Base-by-base conservation (phyloP, 192 early-diverging fungal genomes). In the Coemansia brasiliensis region DNA sequence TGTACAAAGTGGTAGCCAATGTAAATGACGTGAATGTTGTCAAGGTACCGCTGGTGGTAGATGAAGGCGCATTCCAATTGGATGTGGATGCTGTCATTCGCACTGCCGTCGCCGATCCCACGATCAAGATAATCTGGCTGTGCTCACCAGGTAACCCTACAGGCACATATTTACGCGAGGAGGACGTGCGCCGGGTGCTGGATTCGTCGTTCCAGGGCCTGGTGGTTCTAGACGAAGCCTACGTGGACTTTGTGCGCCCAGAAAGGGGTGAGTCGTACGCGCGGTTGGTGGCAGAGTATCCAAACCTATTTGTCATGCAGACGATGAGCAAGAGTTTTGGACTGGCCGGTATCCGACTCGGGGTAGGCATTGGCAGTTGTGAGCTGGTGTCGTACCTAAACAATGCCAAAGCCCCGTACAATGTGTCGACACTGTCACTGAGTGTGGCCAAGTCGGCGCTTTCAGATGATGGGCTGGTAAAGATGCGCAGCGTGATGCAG, bases 61-160 rank as follows among this genome's bases (percentile, higher is more conserved):
- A 87, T 15, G 81, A 71, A 26, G 90, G 68, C 25, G 26, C 38
- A n/a, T 69, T 79, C 57, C 78, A 76, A 57, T 67, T 83, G 26
- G 59, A 82, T 32, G 65, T 61, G 7, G 57, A 74, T 50, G 67
- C 61, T 9, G 61, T 79, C 22, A 65, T 81, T 40, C 70, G 72
- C 26, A 79, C 79, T 1, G 61, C 95, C 11, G 61, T 75, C 6
- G 69, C 80, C n/a, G 85, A 98, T 59, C 84, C 88, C 8, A 51
- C 83, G 5, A 88, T 98, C 72, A 98, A 98, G 73, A 52, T 98
- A 5, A 81, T 96, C 44, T 95, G 96, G 74, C 83, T 98, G 56
- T 99, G 98, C 74, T 96, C 93, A 20, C 98, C 98, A 21, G 98
- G 98, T 57, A 99, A 99, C 75, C 98, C 98, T 12, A 99, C 98